phyloP scores from a whole-genome alignment of 1,284 basidiomycete species.

The Boletus semigastroideus region DNA sequence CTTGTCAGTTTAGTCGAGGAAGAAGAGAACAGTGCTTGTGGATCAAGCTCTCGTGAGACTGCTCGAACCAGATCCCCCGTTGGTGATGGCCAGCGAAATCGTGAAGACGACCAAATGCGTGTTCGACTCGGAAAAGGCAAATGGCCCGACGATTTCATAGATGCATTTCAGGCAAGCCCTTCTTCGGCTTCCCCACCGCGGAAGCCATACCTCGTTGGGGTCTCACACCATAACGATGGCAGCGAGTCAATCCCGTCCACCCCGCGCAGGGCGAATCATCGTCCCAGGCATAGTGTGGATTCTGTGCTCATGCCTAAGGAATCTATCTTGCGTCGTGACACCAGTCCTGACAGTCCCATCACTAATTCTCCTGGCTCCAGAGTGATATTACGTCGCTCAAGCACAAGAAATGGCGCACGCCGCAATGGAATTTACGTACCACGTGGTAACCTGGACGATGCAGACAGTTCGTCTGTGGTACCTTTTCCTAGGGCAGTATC shows the following conservation, averaged over 20 bases:
- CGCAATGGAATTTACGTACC: slow-evolving; percentile 53
- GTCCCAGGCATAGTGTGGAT: slow-evolving; percentile 59
- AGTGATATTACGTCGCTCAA: slow-evolving; percentile 56
- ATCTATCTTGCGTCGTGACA: slow-evolving; percentile 49
- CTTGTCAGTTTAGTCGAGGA: slow-evolving; percentile 71
- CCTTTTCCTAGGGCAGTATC: slow-evolving; percentile 62
- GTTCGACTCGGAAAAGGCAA: slow-evolving; percentile 73
- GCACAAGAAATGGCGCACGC: slow-evolving; percentile 47
- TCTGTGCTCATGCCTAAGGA: slow-evolving; percentile 60
- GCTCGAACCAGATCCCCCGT: slow-evolving; percentile 26
- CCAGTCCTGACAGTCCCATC: slow-evolving; percentile 51
- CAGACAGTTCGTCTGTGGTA: slow-evolving; percentile 39
- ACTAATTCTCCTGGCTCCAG: slow-evolving; percentile 39
- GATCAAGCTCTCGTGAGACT: slow-evolving; percentile 35
- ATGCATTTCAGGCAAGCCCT: slow-evolving; percentile 46
- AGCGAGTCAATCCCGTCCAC: slow-evolving; percentile 47
- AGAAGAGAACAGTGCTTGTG: slow-evolving; percentile 56
- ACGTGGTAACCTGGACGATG: slow-evolving; percentile 37
- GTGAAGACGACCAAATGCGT: slow-evolving; percentile 37
- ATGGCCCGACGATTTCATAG: slow-evolving; percentile 80
- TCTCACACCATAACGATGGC: slow-evolving; percentile 44
- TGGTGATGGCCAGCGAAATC: slow-evolving; percentile 13
- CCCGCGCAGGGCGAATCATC: slow-evolving; percentile 59
- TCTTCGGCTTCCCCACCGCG: slow-evolving; percentile 53
- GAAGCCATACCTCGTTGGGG: slow-evolving; percentile 54